Base-by-base conservation (phyloP, 805 yeast genomes). In the Myxozyma mucilagina region DNA sequence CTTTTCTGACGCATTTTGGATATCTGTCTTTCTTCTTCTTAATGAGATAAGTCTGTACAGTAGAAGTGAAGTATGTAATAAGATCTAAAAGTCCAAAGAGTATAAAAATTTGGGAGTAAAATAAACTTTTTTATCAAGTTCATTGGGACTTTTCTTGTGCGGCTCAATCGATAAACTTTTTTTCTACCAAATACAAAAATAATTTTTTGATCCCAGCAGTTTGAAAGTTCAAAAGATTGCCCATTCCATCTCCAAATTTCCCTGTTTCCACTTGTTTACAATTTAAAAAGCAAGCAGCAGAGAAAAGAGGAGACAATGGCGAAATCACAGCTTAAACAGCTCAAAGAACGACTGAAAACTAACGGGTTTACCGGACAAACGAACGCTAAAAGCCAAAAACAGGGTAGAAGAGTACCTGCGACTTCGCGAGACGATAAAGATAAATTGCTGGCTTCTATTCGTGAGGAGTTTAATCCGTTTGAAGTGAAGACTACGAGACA, bases 341-440 rank as follows among this genome's bases (percentile, higher is more conserved):
- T 91, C 57, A 90, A 87, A 69, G 92, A 85, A 53, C 84, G 90
- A 1, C 76, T 91, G 58, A 87, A 87, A 71, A 82, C 84, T 54
- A 84, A 87, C 56, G 97, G 97, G 1, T 79, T 92, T 34, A 87
- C 90, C n/a, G 97, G 97, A 0, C 96, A 87, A 72, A 84, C 92
- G 29, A 89, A 88, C 67, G 75, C 79, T 24, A 68, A 69, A 57
- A 86, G 84, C 73, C 81, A 81, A 69, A 84, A 83, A 68, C 75
- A 74, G 50, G 70, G 70, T 24, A 24, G 29, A 60, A 35, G 61
- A 38, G 57, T 61, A 47, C 69, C 58, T 34, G 67, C 52, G 38
- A 45, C 80, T 77, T 83, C 89, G 70, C 80, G 88, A 69, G 87
- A 87, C 67, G 93, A 88, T 69, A 84, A 81, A 63, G 82, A 82